Evolutionary conservation across 495 filamentous ascomycete genomes (phyloP), one percentile per base, ranked within the genome.

Genomic region (Aspergillus indologenus): DNA sequence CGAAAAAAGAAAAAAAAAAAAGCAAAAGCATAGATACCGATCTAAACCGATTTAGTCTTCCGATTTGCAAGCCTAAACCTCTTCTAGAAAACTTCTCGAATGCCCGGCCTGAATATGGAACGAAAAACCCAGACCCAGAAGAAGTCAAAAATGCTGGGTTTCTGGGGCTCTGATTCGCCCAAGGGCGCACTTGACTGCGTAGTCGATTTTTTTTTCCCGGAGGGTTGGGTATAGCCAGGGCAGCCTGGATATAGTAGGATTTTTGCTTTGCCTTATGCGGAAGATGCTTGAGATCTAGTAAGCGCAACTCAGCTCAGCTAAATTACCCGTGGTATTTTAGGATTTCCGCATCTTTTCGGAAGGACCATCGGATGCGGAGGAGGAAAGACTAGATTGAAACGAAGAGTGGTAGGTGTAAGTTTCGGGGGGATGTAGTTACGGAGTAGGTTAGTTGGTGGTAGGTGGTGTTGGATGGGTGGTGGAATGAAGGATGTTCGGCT

Each of bases 71-170:
- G 34, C 22, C 17, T 19, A 29, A 18, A 24, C 24, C 48, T 9
- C 48, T 51, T 51, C 48, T 51, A 51, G 48, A 51, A 51, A 1
- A 7, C 18, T 51, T 51, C 48, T 51, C 48, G 48, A 51, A 51
- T 9, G 23, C 18, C 23, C 14, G 11, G 12, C 34, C 34, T 40
- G 34, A 15, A 15, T 11, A 40, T 40, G 34, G 34, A 40, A 40
- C 34, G 26, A 29, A 9, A 29, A 29, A 29, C 2, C 12, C 12
- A 2, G 34, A 11, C 34, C 5, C 7, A 40, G 34, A 40, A 40
- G 12, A 40, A 40, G 34, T 40, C 34, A 40, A 40, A 40, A 40
- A 9, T 2, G 34, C 12, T 11, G 34, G 7, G 34, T 14, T 40
- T 7, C 34, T 7, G 12, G 34, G 34, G 34, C 2, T 40, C 12